Base-by-base conservation (phyloP, 768 basidiomycete species). In the Gelatoporia subvermispora region DNA sequence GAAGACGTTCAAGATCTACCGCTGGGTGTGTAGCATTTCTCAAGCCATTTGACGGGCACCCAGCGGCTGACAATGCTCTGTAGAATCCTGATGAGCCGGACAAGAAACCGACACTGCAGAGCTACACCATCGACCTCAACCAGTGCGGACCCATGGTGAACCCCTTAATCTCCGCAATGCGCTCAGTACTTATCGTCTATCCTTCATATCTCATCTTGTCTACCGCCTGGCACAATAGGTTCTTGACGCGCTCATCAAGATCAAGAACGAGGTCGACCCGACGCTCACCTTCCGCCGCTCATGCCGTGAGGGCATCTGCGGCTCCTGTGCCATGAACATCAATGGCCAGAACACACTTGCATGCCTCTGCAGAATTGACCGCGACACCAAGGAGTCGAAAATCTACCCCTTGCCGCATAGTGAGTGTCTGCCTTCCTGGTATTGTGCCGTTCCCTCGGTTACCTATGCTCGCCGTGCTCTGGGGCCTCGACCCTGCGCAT, bases 301-400 rank as follows among this genome's bases (percentile, higher is more conserved):
- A 17, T 95, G 92, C 73, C 71, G 92, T 48, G 92, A 94, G 72
- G 93, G 95, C 48, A 98, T 99, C 59, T 99, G 95, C 61, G 95
- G 95, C 35, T 93, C 91, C 4, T 98, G 95, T 65, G 94, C 95
- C 45, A 96, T 99, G 94, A 99, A 99, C 76, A 88, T 99, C 65
- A 85, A 98, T 65, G 95, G 95, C 45, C 85, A 89, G 70, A 99
- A 99, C 76, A 98, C 96, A 3, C 83, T 99, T 51, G 94, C 95
- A 9, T 99, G 96, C 70, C 75, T 98, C 46, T 97, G 94, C 75
- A 77, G 93, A 45, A 98, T 98, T 61, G 91, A 95, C 71, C 77
- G 93, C 58, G 76, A 80, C 51, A 61, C 58, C 50, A 88, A 88
- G 67, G 83, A 88, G 58, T 70, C 79, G 56, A 98, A 97, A 78